phyloP scores from a whole-genome alignment of 352 stramenopile genomes.

The Phytophthora meadii region DNA sequence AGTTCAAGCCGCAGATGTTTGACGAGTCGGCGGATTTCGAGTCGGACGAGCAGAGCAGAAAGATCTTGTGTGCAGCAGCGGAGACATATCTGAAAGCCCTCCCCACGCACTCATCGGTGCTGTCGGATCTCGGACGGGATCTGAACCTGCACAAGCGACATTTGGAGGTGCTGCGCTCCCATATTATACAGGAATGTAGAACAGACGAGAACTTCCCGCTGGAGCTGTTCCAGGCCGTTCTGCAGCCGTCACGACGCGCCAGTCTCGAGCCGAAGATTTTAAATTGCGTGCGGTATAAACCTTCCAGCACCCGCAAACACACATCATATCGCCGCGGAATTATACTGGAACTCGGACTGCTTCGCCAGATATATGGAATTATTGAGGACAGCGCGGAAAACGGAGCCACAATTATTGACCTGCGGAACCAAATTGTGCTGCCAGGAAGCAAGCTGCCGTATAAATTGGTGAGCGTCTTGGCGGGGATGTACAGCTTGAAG shows the following conservation, averaged over 20 bases:
- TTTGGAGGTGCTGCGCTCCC: slow-evolving; percentile 63
- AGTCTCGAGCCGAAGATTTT: slow-evolving; percentile 77
- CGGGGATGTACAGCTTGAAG: slow-evolving; percentile 72
- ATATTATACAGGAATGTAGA: slow-evolving; percentile 79
- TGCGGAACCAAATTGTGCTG: slow-evolving; percentile 74
- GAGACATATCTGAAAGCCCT: slow-evolving; percentile 70
- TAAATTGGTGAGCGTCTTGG: slow-evolving; percentile 74
- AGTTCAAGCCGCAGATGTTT: slow-evolving; percentile 73
- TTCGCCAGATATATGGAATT: slow-evolving; percentile 74
- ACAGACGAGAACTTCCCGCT: slow-evolving; percentile 62
- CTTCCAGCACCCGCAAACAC: slow-evolving; percentile 19
- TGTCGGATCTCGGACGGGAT: slow-evolving; percentile 76
- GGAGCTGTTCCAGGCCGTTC: slow-evolving; percentile 79
- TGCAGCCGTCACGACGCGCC: slow-evolving; percentile 60
- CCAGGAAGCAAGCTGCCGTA: slow-evolving; percentile 83
- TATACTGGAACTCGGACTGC: slow-evolving; percentile 66
- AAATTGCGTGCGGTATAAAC: slow-evolving; percentile 81
- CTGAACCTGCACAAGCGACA: slow-evolving; percentile 75
- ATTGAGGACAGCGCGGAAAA: slow-evolving; percentile 74
- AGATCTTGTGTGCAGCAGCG: slow-evolving; percentile 58
- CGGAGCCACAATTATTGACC: slow-evolving; percentile 76
- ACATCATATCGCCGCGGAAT: slow-evolving; percentile 44
- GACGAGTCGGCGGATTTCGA: slow-evolving; percentile 78
- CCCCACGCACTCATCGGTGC: slow-evolving; percentile 65
- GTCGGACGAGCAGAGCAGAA: slow-evolving; percentile 83